A percentile compares a stretch with the other conserved stretches of the same genome.
Evolutionary conservation across 495 filamentous ascomycete genomes (phyloP).

Genomic region (Xylaria palmicola): DNA sequence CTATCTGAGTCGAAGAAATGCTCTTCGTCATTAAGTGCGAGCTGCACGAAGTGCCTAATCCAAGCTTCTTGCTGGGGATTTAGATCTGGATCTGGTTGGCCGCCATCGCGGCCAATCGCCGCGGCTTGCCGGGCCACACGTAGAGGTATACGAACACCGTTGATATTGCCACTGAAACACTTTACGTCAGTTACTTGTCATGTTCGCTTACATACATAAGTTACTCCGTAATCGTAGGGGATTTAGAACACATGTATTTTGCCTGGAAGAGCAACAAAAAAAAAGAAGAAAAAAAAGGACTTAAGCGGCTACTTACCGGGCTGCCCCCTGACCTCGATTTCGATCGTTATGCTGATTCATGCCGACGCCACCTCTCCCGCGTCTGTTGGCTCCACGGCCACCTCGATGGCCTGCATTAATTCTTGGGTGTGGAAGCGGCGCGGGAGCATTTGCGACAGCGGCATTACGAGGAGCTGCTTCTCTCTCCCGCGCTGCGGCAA

Average conservation of each 20-base stretch:
- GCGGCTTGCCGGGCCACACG: conserved; percentile 1
- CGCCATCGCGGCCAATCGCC: background rate
- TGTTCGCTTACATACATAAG: too few species aligned
- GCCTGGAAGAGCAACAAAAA: too few species aligned
- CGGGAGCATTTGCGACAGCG: conserved; percentile 16
- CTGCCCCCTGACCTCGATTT: conserved; percentile 27
- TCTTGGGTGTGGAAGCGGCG: conserved; percentile 9
- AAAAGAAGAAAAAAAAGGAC: too few species aligned
- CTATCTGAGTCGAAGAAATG: conserved; percentile 41
- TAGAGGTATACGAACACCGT: background rate
- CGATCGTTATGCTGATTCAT: conserved; percentile 26
- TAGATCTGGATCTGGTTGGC: conserved; percentile 15
- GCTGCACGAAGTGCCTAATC: conserved; percentile 53
- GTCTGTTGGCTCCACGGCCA: conserved; percentile 24
- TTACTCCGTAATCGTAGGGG: too few species aligned
- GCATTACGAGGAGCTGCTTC: conserved; percentile 26
- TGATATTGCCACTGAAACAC: background rate
- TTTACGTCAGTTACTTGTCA: too few species aligned
- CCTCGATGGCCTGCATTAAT: conserved; percentile 17
- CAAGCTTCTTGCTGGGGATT: conserved; percentile 45
- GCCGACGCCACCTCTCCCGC: conserved; percentile 23
- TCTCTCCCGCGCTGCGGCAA: conserved; percentile 18
- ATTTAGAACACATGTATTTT: too few species aligned
- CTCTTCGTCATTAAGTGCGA: conserved; percentile 54
- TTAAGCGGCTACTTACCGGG: too few species aligned